Evolutionary conservation across 2,329 filamentous ascomycete species (phyloP).

Genomic region (Bipolaris bicolor): DNA sequence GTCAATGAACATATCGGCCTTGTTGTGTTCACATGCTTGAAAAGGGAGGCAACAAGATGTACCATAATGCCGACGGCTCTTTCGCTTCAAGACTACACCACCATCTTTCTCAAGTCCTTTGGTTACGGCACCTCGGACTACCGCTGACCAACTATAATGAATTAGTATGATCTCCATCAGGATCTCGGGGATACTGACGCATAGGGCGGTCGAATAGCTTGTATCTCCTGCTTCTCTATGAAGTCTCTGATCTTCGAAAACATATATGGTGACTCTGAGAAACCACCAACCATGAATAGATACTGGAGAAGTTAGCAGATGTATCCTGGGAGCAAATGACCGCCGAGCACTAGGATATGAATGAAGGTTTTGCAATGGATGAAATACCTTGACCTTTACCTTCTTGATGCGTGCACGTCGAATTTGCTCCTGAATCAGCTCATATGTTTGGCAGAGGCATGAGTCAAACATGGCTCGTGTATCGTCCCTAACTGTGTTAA

Average conservation of each 20-base stretch:
- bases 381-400: conserved; percentile 17
- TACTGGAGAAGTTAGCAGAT: neutral
- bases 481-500: conserved; percentile 22
- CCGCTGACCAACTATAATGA: conserved; percentile 32
- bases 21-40: conserved; percentile 1
- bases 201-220: conserved; percentile 20
- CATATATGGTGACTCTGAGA: conserved; percentile 36
- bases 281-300: conserved; percentile 37
- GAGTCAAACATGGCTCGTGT: conserved; percentile 28
- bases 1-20: conserved; percentile 16
- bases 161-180: neutral
- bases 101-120: conserved; percentile 31
- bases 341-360: no score
- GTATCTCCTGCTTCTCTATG: neutral
- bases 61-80: conserved; percentile 33
- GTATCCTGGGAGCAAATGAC: no score
- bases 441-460: conserved; percentile 12
- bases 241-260: conserved; percentile 20
- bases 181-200: conserved; percentile 18
- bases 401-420: conserved; percentile 3
- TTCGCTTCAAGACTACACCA: conserved; percentile 18
- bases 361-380: no score
- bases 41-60: neutral
- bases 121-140: conserved; percentile 30
- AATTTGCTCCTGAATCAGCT: conserved; percentile 24